phyloP scores from a whole-genome alignment of 2,329 filamentous ascomycete species.

The Fonsecaea monophora region DNA sequence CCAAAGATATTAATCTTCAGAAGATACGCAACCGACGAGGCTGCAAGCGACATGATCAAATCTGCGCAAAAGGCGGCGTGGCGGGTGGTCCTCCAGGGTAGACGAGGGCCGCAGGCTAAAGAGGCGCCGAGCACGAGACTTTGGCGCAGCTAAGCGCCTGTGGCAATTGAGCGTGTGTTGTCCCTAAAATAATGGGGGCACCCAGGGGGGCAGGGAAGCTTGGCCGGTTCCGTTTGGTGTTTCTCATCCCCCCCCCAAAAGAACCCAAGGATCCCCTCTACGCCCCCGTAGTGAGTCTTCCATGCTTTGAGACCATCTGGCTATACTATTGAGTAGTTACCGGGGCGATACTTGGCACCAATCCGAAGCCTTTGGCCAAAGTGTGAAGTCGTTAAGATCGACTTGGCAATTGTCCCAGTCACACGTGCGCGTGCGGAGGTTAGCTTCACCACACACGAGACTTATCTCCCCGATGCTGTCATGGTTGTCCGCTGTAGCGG shows the following conservation, averaged over 20 bases:
- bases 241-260: not conserved
- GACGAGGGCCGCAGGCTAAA: not conserved
- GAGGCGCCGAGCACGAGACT: constrained; percentile 2
- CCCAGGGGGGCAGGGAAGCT: not conserved
- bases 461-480: no score
- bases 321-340: no score
- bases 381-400: no score
- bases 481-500: no score
- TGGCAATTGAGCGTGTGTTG: not conserved
- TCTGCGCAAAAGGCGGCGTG: not conserved
- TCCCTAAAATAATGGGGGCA: not conserved
- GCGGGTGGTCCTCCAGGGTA: constrained; percentile 3
- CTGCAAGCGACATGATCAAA: constrained; percentile 3
- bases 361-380: not conserved
- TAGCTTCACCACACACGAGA: no score
- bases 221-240: not conserved
- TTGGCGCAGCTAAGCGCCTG: constrained; percentile 7
- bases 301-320: no score
- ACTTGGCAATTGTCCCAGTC: no score
- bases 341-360: no score
- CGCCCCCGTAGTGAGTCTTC: not conserved
- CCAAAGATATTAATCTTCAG: not conserved
- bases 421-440: no score
- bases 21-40: constrained; percentile 3
- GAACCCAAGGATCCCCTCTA: not conserved